These are phyloP conservation scores for Pseudoneurospora amorphoporcata DNA, from an alignment of 495 filamentous ascomycete species.

Conservation along the genomic window DNA sequence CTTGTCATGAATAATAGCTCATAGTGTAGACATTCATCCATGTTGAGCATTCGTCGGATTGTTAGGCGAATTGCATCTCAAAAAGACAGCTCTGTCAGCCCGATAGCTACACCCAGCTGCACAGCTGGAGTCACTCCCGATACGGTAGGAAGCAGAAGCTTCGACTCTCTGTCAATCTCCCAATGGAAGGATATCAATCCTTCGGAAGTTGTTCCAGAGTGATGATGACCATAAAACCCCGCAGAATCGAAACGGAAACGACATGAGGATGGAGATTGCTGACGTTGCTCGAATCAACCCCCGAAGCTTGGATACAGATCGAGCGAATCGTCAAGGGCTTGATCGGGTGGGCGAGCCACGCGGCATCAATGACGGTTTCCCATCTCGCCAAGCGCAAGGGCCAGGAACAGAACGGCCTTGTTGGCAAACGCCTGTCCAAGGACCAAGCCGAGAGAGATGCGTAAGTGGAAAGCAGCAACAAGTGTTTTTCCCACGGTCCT, in stretches of 20 bases:
- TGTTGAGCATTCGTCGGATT: not conserved
- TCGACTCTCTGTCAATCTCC: not conserved
- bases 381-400: not conserved
- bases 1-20: not conserved
- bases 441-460: not conserved
- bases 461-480: not conserved
- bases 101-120: not conserved
- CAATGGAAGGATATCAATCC: not conserved
- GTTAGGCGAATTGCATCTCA: not conserved
- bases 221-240: not conserved
- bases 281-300: constrained; percentile 4
- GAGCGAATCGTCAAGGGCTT: not conserved
- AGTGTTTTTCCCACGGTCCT: not conserved
- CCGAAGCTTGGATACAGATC: not conserved
- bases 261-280: constrained; percentile 4
- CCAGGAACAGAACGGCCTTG: not conserved
- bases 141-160: not conserved
- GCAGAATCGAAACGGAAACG: not conserved
- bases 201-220: not conserved
- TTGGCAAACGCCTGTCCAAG: not conserved
- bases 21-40: not conserved
- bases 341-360: not conserved
- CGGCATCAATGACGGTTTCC: not conserved
- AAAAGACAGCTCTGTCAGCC: not conserved
- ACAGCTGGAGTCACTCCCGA: not conserved